Evolutionary conservation across 331 rosid genomes (phyloP), one percentile per base, ranked within the genome.

Genomic region (Spiraea crenata): DNA sequence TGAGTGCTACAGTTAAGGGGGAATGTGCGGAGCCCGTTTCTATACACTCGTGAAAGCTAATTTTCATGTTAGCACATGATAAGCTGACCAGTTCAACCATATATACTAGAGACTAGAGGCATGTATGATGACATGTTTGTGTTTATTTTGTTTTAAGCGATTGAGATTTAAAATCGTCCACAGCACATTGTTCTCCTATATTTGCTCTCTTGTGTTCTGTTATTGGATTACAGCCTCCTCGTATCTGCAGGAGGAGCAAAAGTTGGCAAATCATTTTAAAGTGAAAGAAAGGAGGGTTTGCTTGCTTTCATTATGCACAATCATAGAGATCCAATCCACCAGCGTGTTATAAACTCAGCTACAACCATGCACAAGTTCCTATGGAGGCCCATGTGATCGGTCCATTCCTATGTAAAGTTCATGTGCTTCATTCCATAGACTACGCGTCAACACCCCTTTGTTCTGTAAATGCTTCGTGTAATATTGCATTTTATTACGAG

Each of bases 121-220:
- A 45, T 40, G 31, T 25, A 25, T 25, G 31, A 25, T 25, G 31
- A 25, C 1, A 25, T 63, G 67, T 42, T 63, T 17, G 7, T 12
- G 39, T 51, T 38, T 17, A 14, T 31, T 38, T 31, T 65, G 42
- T 13, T 65, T 13, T 14, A 31, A 13, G 17, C 9, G 9, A 13
- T 19, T 40, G 6, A 42, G 34, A 56, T 42, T 42, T 56, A 31
- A 42, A 55, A 45, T 31, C 45, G 56, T 6, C 35, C 37, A 10
- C 64, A 34, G 19, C 65, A 57, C 74, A 69, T 57, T 34, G 49
- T 39, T n/a, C 56, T 77, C 92, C 96, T 69, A 17, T 48, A 73
- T 65, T 83, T 85, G 87, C 92, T 89, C 89, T 72, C 90, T 89
- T 64, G 85, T 85, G 89, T 77, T 76, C 73, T 68, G 89, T 67